Percentiles rank a stretch among this genome's conserved stretches.
phyloP scores from a whole-genome alignment of 345 rosid genomes.

The Noccaea caerulescens region DNA sequence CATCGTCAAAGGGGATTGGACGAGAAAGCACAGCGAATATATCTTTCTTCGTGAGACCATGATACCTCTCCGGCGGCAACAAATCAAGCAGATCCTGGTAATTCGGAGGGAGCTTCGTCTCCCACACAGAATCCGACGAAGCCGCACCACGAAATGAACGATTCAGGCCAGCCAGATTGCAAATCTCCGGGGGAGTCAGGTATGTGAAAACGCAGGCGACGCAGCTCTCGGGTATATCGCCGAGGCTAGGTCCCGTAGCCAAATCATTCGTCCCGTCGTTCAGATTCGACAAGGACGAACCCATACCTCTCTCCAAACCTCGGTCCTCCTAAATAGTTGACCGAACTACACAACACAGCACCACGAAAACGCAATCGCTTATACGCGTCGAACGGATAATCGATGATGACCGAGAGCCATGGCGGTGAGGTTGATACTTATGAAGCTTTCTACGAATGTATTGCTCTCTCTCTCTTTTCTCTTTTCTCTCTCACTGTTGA shows the following conservation, averaged over 20 bases:
- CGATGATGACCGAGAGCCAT: conserved; percentile 5
- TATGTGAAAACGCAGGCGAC: conserved; percentile 84
- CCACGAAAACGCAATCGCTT: conserved; percentile 13
- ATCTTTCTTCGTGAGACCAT: conserved; percentile 67
- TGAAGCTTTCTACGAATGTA: conserved; percentile 11
- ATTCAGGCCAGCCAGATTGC: conserved; percentile 86
- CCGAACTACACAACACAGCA: conserved; percentile 31
- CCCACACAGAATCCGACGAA: conserved; percentile 93
- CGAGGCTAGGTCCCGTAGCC: conserved; percentile 63
- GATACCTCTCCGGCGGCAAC: conserved; percentile 74
- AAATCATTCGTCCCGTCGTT: conserved; percentile 64
- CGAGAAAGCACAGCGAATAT: conserved; percentile 87
- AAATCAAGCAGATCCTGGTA: conserved; percentile 84
- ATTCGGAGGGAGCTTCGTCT: conserved; percentile 74
- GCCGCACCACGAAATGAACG: conserved; percentile 88
- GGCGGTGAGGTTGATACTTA: not conserved
- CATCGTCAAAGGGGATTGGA: conserved; percentile 73
- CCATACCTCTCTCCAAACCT: conserved; percentile 52
- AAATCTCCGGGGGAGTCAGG: conserved; percentile 95
- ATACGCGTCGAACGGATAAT: conserved; percentile 10
- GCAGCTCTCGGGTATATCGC: conserved; percentile 94
- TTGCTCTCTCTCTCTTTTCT: not conserved
- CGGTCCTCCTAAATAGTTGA: conserved; percentile 33
- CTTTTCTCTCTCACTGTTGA: conserved; percentile 10
- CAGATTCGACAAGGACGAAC: conserved; percentile 79